Conservation (phyloP, 2,329 filamentous ascomycete species). For the Emmonsia crescens region DNA sequence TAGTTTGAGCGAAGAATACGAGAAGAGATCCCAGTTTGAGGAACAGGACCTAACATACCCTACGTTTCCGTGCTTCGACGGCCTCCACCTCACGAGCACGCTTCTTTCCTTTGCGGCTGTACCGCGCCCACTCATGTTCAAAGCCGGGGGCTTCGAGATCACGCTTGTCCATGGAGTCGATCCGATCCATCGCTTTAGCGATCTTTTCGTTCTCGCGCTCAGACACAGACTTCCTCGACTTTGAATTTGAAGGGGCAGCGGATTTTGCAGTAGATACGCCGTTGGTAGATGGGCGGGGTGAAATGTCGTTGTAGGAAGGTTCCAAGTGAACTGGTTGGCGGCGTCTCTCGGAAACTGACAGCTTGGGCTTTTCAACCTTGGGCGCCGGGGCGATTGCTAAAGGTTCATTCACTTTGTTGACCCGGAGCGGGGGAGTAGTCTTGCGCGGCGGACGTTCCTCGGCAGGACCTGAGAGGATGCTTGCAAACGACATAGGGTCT, state of each 20-base stretch:
- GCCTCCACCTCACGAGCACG: slow-evolving; percentile 56
- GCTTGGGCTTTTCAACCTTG: slow-evolving; percentile 21
- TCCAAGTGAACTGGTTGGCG: slow-evolving; percentile 18
- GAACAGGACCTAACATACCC: slow-evolving; percentile 39
- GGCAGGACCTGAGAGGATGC: slow-evolving; percentile 74
- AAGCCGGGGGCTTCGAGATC: slow-evolving; percentile 47
- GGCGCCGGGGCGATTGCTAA: slow-evolving; percentile 19
- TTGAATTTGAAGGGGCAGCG: slow-evolving; percentile 28
- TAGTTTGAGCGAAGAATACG: background rate
- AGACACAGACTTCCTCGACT: slow-evolving; percentile 43
- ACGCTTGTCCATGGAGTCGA: slow-evolving; percentile 46
- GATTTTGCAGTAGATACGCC: slow-evolving; percentile 15
- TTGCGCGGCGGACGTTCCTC: slow-evolving; percentile 45
- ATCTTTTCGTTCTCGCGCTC: slow-evolving; percentile 58
- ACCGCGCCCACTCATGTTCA: slow-evolving; percentile 44
- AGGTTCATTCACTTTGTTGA: slow-evolving; percentile 18
- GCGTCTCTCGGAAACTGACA: slow-evolving; percentile 18
- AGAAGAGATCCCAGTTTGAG: background rate
- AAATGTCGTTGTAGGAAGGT: slow-evolving; percentile 13
- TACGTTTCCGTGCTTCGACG: slow-evolving; percentile 53
- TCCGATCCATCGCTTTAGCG: slow-evolving; percentile 51
- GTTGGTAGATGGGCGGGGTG: slow-evolving; percentile 16
- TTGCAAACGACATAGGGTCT: slow-evolving; percentile 92
- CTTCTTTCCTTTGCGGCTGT: slow-evolving; percentile 47
- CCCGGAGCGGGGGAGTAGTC: slow-evolving; percentile 31